These are phyloP conservation scores for Cokeromyces recurvatus DNA, from an alignment of 371 early-diverging fungal species.

Conservation along the genomic window DNA sequence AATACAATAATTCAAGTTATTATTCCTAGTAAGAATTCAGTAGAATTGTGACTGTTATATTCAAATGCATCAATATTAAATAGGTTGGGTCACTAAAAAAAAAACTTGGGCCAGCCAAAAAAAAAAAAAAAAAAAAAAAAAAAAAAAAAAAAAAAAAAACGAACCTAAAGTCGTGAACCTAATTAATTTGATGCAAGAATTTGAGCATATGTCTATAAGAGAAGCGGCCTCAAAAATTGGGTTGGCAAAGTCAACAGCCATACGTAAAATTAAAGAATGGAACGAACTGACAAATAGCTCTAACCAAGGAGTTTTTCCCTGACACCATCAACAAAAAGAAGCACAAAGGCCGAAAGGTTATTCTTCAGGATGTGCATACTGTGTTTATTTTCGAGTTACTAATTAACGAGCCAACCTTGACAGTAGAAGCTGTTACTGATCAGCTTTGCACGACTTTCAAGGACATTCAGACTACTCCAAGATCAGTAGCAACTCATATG, in stretches of 20 bases:
- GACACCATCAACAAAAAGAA: background rate
- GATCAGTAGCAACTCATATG: constrained; percentile 4
- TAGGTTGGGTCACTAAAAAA: background rate
- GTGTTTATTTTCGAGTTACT: constrained; percentile 4
- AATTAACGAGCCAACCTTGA: constrained; percentile 4
- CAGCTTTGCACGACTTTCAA: constrained; percentile 1
- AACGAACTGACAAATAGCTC: constrained; percentile 1
- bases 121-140: too few relatives aligned
- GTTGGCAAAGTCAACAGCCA: constrained; percentile 5
- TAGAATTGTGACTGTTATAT: too few relatives aligned
- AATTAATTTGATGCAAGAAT: constrained; percentile 5
- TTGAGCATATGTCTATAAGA: constrained; percentile 7
- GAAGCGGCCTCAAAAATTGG: constrained; percentile 2
- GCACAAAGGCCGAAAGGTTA: background rate
- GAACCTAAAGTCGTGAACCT: too few relatives aligned
- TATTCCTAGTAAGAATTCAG: too few relatives aligned
- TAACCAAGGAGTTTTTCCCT: too few relatives aligned
- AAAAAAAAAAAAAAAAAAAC: constrained; percentile 3
- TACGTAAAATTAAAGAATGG: too few relatives aligned
- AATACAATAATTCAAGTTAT: too few relatives aligned
- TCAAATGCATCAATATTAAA: too few relatives aligned
- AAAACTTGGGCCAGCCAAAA: background rate
- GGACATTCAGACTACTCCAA: constrained; percentile 1
- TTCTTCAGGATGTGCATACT: constrained; percentile 1
- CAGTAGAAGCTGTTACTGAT: constrained; percentile 10